Evolutionary conservation across 306 rosid species (phyloP), one percentile per base, ranked within the genome.

Genomic region (Parietaria judaica): DNA sequence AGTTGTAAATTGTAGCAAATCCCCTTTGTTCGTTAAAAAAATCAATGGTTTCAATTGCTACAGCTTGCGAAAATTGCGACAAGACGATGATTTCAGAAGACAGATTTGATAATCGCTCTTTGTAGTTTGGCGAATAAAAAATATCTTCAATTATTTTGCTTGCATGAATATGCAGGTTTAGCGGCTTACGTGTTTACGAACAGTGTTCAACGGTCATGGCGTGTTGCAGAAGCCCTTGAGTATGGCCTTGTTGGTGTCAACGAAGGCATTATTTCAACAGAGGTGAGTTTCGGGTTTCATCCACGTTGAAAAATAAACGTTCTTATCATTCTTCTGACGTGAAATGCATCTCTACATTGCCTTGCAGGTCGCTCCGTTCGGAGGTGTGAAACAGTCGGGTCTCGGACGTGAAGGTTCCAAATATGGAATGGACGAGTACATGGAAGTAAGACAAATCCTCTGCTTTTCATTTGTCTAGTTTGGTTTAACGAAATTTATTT

Each of bases 351-450:
- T 4, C 53, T 39, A 71, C 63, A 53, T 54, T n/a, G 69, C 58
- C 37, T 69, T 77, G 75, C 54, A 88, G 99, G 95, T 92, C 79
- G 99, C 95, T 70, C 99, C 99, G 35, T 92, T 92, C 65, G 99
- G 99, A 58, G 99, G 99, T 66, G 69, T 84, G 63, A 92, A 88
- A 74, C 94, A 92, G 76, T 92, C 99, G 3, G 99, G 99, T 56
- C 89, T 92, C 15, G 99, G 99, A 72, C 85, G 99, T 63, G 99
- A 92, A 76, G 99, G 99, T 68, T 92, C 99, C 60, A 92, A 92
- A 76, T 92, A 92, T 60, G 99, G 99, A 55, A 74, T 92, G 85
- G 99, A 92, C 54, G 97, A 92, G 58, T 92, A 86, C 82, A 75
- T 92, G 78, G 99, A 92, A 85, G 96, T 82, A 80, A 70, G 70